Evolutionary conservation across 2,329 filamentous ascomycete genomes (phyloP).

Genomic region (Aaosphaeria pasadenensis): DNA sequence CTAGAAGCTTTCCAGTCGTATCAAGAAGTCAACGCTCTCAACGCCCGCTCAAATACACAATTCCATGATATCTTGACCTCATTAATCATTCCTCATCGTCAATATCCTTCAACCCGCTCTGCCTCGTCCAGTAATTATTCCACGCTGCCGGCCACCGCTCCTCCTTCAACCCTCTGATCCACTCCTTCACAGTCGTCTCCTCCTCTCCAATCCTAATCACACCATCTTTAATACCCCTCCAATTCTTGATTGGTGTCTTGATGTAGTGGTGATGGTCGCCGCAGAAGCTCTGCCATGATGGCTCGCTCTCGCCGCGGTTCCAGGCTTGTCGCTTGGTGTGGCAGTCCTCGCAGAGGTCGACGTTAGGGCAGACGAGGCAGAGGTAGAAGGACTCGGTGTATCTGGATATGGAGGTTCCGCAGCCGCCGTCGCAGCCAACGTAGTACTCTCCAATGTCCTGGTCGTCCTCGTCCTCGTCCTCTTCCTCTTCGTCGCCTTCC

Average conservation of each 20-base stretch:
- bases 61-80: not conserved
- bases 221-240: conserved; percentile 14
- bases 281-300: conserved; percentile 5
- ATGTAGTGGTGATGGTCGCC: conserved; percentile 11
- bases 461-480: not conserved
- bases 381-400: conserved; percentile 9
- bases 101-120: conserved; percentile 11
- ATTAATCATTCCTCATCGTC: not conserved
- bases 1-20: too few relatives aligned
- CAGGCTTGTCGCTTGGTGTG: conserved; percentile 4
- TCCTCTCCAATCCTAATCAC: conserved; percentile 5
- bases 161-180: conserved; percentile 2
- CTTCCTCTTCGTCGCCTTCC: not conserved
- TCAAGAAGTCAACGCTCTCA: too few relatives aligned
- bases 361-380: conserved; percentile 12
- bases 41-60: too few relatives aligned
- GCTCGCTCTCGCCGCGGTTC: conserved; percentile 2
- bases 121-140: conserved; percentile 13
- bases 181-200: conserved; percentile 4
- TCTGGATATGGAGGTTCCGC: not conserved
- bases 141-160: conserved; percentile 17
- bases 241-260: conserved; percentile 13
- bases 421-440: conserved; percentile 6
- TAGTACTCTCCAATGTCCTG: conserved; percentile 1
- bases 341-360: conserved; percentile 11